These are phyloP conservation scores for Vitis rotundifolia DNA, from an alignment of 164 flowering plant species.

Conservation along the genomic window DNA sequence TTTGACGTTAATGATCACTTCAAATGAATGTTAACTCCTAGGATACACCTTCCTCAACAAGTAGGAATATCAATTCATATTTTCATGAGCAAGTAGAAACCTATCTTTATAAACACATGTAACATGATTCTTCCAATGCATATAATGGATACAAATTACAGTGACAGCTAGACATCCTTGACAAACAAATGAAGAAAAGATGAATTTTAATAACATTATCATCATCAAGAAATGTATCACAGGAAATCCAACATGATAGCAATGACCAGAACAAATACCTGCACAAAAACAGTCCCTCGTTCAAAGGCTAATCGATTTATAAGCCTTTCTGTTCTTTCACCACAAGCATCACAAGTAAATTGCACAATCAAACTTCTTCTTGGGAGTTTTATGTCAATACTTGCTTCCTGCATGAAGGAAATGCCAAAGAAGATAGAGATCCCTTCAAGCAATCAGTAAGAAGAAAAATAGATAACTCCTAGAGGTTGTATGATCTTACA, in stretches of 20 bases:
- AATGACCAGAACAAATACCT: constrained; percentile 43
- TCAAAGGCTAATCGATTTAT: constrained; percentile 85
- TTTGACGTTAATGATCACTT: neutral
- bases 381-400: constrained; percentile 63
- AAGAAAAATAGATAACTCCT: no score
- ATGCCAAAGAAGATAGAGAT: neutral
- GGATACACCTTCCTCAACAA: neutral
- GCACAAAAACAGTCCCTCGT: constrained; percentile 78
- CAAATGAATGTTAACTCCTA: neutral
- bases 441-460: no score
- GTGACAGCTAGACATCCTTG: neutral
- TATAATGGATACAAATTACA: neutral
- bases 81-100: neutral
- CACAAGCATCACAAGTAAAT: constrained; percentile 81
- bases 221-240: neutral
- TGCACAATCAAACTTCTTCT: constrained; percentile 77
- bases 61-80: neutral
- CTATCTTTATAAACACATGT: neutral
- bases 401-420: constrained; percentile 39
- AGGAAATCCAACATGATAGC: neutral
- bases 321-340: constrained; percentile 69
- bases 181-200: neutral
- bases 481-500: no score
- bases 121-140: neutral
- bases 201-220: neutral